Conservation (phyloP, 331 rosid species). For the Dryas integrifolia region DNA sequence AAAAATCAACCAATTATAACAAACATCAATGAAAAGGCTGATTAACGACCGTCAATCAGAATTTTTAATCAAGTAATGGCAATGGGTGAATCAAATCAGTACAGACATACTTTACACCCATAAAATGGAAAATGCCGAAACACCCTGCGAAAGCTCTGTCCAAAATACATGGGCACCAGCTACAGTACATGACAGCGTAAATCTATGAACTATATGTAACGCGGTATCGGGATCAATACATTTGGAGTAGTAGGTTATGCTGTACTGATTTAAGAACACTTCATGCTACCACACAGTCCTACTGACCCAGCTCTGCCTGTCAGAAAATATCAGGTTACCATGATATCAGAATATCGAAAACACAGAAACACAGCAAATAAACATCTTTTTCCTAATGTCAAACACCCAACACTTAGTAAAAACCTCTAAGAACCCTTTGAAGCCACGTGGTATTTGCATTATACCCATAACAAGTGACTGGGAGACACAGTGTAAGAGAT, state of each 20-base stretch:
- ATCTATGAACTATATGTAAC: constrained; percentile 7
- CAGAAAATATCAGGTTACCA: neutral
- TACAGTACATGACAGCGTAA: neutral
- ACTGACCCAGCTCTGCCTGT: constrained; percentile 2
- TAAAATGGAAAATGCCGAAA: neutral
- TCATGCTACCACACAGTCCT: constrained; percentile 1
- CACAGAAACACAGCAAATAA: neutral
- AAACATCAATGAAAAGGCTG: neutral
- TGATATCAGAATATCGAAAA: neutral
- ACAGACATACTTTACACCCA: constrained; percentile 16
- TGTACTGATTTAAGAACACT: neutral
- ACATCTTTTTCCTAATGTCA: neutral
- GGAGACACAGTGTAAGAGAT: too few relatives aligned
- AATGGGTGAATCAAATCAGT: neutral
- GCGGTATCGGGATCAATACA: neutral
- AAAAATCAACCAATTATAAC: neutral
- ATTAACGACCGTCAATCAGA: neutral
- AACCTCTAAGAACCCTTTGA: neutral
- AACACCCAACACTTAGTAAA: neutral
- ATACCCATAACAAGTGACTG: neutral
- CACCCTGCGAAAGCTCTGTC: constrained; percentile 7
- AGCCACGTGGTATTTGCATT: neutral
- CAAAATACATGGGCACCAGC: neutral
- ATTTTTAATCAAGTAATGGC: neutral
- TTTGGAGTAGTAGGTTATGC: neutral